phyloP scores from a whole-genome alignment of 768 basidiomycete species.

The Amylocystis lapponica region DNA sequence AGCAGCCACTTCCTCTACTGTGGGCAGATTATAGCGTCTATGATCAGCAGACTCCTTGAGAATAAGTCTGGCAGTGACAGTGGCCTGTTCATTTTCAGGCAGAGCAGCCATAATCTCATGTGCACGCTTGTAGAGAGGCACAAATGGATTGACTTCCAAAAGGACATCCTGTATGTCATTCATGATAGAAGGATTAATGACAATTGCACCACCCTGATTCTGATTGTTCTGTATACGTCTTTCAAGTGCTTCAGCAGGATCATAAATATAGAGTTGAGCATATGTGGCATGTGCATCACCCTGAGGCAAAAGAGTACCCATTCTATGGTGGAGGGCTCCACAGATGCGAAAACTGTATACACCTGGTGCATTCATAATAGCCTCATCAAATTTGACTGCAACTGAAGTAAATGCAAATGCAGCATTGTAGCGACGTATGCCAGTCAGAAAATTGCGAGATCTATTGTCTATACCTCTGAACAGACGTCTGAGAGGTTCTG shows the following conservation, averaged over 20 bases:
- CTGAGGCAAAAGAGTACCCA: constrained; percentile 27
- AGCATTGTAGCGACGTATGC: constrained; percentile 37
- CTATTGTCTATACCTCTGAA: constrained; percentile 10
- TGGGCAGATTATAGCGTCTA: constrained; percentile 39
- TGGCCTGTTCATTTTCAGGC: not conserved
- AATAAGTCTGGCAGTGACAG: constrained; percentile 9
- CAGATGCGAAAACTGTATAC: constrained; percentile 30
- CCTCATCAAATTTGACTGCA: constrained; percentile 25
- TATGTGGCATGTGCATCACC: constrained; percentile 21
- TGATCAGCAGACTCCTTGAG: constrained; percentile 19
- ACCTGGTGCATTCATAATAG: constrained; percentile 24
- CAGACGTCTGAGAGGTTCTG: constrained; percentile 15
- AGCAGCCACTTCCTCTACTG: constrained; percentile 35
- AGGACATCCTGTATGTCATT: constrained; percentile 9
- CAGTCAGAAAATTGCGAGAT: constrained; percentile 23
- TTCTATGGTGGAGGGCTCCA: constrained; percentile 31
- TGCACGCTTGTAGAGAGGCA: constrained; percentile 9
- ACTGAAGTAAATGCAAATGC: constrained; percentile 37
- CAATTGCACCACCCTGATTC: too few species aligned
- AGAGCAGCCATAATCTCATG: constrained; percentile 6
- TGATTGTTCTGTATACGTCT: constrained; percentile 10
- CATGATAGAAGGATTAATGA: constrained; percentile 9
- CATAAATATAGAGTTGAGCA: constrained; percentile 39
- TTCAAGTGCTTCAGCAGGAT: constrained; percentile 30
- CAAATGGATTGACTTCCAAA: constrained; percentile 6